Percentiles rank a stretch among this genome's conserved stretches.
These are phyloP conservation scores for Rhynchosporium secalis DNA, from an alignment of 2,329 filamentous ascomycete species.

Conservation along the genomic window DNA sequence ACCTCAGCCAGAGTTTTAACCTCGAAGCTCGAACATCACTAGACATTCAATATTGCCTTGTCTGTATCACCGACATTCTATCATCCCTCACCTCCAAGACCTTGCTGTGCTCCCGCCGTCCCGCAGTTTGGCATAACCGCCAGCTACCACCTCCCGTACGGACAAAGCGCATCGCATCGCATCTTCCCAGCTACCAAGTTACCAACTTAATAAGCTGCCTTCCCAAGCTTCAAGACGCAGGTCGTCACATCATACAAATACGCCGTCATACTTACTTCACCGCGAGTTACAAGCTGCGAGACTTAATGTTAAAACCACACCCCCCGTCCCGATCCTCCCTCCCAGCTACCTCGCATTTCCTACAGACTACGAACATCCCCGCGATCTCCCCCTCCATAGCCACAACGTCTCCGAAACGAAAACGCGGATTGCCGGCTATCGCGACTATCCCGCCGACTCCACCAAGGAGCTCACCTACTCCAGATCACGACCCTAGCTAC, in stretches of 20 bases:
- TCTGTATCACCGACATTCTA: too few species aligned
- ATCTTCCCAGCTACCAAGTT: background rate
- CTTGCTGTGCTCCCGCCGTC: background rate
- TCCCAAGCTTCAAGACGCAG: too few species aligned
- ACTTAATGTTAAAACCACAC: slow-evolving; percentile 9
- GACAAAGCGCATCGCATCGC: background rate
- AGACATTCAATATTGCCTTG: too few species aligned
- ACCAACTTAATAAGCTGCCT: too few species aligned
- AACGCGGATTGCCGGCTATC: slow-evolving; percentile 22
- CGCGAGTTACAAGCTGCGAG: background rate
- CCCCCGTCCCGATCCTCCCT: background rate
- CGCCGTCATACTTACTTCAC: background rate
- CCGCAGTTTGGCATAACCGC: slow-evolving; percentile 1
- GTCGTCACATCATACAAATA: background rate
- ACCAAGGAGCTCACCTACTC: slow-evolving; percentile 25
- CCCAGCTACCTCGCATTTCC: background rate
- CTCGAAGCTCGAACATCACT: too few species aligned
- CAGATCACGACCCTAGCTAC: background rate
- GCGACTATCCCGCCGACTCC: slow-evolving; percentile 27
- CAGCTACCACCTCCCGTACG: background rate
- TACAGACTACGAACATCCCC: background rate
- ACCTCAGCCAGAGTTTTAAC: too few species aligned
- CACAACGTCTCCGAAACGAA: slow-evolving; percentile 26
- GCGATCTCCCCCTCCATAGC: background rate
- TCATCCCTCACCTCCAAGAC: background rate